These are phyloP conservation scores for Rhododendron molle DNA, from an alignment of 148 eudicot genomes.

Conservation along the genomic window DNA sequence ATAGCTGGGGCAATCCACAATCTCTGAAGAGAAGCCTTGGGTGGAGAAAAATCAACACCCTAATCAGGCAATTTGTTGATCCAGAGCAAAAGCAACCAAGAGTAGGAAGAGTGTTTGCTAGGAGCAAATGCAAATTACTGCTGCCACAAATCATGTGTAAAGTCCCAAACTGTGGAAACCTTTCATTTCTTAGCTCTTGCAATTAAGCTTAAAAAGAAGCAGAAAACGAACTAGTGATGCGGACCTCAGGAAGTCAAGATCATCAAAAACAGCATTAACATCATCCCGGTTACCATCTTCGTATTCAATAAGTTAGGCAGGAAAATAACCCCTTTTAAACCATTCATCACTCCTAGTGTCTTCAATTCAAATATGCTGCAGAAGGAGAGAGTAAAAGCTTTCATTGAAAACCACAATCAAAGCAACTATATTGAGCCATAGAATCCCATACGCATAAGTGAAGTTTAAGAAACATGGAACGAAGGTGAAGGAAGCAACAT, in stretches of 20 bases:
- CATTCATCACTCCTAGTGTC: slow-evolving; percentile 88
- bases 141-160: background rate
- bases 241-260: slow-evolving; percentile 82
- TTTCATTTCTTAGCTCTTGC: background rate
- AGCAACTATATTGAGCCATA: background rate
- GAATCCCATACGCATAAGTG: too few relatives aligned
- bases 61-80: background rate
- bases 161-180: background rate
- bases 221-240: slow-evolving; percentile 17
- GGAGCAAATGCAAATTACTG: background rate
- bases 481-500: background rate
- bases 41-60: background rate
- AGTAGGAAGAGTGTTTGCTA: background rate
- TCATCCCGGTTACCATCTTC: slow-evolving; percentile 97
- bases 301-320: slow-evolving; percentile 59
- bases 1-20: background rate
- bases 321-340: slow-evolving; percentile 77
- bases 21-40: background rate
- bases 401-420: background rate
- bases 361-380: slow-evolving; percentile 79
- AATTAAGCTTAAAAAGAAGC: background rate
- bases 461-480: background rate
- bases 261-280: slow-evolving; percentile 89
- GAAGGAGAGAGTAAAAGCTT: background rate
- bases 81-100: background rate